These are phyloP conservation scores for Podospora conica DNA, from an alignment of 495 filamentous ascomycete species.

Conservation along the genomic window DNA sequence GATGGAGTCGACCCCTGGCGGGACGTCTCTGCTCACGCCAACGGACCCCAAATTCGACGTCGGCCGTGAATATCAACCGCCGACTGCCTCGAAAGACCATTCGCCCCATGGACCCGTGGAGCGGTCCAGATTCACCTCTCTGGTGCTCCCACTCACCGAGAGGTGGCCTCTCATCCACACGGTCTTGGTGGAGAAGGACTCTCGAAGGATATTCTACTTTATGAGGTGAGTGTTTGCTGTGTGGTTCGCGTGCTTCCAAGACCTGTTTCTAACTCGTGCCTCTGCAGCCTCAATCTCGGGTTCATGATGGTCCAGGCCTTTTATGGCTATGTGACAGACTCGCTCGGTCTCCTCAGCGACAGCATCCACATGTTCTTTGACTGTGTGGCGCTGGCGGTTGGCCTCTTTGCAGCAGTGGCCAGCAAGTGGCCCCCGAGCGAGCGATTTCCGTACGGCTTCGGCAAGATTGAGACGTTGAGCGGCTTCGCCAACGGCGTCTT, in stretches of 20 bases:
- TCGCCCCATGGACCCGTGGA: constrained; percentile 25
- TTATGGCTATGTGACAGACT: constrained; percentile 89
- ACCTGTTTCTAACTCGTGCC: constrained; percentile 15
- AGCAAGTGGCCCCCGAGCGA: constrained; percentile 92
- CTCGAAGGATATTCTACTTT: constrained; percentile 94
- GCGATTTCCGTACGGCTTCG: constrained; percentile 89
- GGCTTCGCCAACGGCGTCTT: constrained; percentile 97
- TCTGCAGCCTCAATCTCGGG: constrained; percentile 71
- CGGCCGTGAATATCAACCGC: constrained; percentile 25
- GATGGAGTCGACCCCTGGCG: constrained; percentile 28
- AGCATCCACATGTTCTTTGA: constrained; percentile 99
- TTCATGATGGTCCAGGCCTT: constrained; percentile 96
- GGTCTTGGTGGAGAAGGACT: constrained; percentile 87
- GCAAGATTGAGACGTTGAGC: constrained; percentile 92
- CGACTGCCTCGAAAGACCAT: constrained; percentile 11
- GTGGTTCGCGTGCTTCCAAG: not conserved
- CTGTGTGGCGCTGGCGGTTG: constrained; percentile 85
- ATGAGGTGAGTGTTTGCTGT: constrained; percentile 57
- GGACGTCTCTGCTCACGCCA: constrained; percentile 27
- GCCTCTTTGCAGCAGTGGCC: constrained; percentile 90
- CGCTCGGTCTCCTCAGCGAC: constrained; percentile 88
- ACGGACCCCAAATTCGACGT: constrained; percentile 22
- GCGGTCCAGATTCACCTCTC: constrained; percentile 56
- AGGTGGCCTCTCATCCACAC: constrained; percentile 72
- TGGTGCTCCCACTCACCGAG: constrained; percentile 58